Conservation (phyloP, 1,139 yeast genomes). For the Candida freyschussii region DNA sequence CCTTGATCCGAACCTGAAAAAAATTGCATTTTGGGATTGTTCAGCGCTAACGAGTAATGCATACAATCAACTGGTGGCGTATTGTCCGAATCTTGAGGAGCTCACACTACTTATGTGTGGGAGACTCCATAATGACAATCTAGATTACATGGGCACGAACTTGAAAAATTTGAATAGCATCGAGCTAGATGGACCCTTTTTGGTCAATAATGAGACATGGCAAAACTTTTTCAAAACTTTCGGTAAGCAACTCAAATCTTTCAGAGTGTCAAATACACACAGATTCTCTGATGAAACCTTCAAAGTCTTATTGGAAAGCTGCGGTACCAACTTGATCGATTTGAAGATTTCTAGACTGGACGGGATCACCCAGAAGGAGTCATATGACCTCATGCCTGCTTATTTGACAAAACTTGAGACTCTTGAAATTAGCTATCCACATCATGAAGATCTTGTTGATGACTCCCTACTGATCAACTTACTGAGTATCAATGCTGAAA, state of each 20-base stretch:
- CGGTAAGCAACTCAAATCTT: slow-evolving; percentile 43
- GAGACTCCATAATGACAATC: slow-evolving; percentile 72
- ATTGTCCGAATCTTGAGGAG: slow-evolving; percentile 66
- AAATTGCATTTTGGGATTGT: slow-evolving; percentile 86
- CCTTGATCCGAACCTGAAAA: slow-evolving; percentile 51
- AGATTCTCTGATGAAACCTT: slow-evolving; percentile 69
- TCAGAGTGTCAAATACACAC: slow-evolving; percentile 78
- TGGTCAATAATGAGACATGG: slow-evolving; percentile 76
- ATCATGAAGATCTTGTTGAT: slow-evolving; percentile 58
- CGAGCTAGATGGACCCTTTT: slow-evolving; percentile 79
- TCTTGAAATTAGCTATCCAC: slow-evolving; percentile 68
- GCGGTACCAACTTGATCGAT: slow-evolving; percentile 49
- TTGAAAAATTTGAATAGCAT: slow-evolving; percentile 49
- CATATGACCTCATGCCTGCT: slow-evolving; percentile 63
- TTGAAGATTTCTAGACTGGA: slow-evolving; percentile 64
- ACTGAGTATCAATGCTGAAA: slow-evolving; percentile 57
- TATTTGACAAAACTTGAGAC: slow-evolving; percentile 49
- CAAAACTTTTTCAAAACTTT: slow-evolving; percentile 54
- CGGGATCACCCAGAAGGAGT: slow-evolving; percentile 54
- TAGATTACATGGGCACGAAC: slow-evolving; percentile 57
- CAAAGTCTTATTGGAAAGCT: slow-evolving; percentile 54
- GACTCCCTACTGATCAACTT: slow-evolving; percentile 68
- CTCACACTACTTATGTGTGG: slow-evolving; percentile 89
- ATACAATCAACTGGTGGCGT: slow-evolving; percentile 65
- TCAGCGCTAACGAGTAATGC: slow-evolving; percentile 69